Base-by-base conservation (phyloP, 768 basidiomycete genomes). In the Piloderma croceum region DNA sequence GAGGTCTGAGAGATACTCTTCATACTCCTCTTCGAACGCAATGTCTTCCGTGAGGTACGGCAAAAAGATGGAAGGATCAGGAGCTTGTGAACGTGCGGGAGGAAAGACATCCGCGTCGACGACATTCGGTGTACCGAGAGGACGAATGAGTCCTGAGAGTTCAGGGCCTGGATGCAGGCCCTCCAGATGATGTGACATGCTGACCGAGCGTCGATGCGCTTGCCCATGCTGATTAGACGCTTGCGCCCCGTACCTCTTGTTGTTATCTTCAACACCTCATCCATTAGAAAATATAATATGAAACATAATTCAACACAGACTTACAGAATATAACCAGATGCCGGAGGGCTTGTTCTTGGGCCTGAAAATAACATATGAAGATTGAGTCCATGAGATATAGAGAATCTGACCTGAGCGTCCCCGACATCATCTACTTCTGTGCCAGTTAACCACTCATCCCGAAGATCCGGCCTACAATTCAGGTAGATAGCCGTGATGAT, bases 401-500 rank as follows among this genome's bases (percentile, higher is more conserved):
- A 31, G 12, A 11, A 39, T 52, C 67, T 50, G 49, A 91, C 91
- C 66, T 90, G 79, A 22, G 94, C 91, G 53, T 94, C 94, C n/a
- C 81, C 69, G 38, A 83, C 85, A 47, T 89, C 88, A 47, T 98
- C 94, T 7, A 89, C 81, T 59, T 98, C 94, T 11, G 81, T 81
- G 1, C 90, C 90, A 10, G 91, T 86, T 31, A 99, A 72, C 96
- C 96, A 99, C 55, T 98, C 96, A 60, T 99, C 96, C 15, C 94
- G 77, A 31, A 99, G 73, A 57, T 98, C 94, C 6, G 96, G 96
- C 39, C 96, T 77, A 58, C 93, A 97, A 55, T 97, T 96, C 43
- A 98, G 70, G 61, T 99, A 99, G 49, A 99, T 97, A 13, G 93
- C 82, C 7, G 96, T 99, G 51, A 99, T 98, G 41, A 98, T 89